Evolutionary conservation across 305 asterid species (phyloP).

Genomic region (Petunia hybrid): DNA sequence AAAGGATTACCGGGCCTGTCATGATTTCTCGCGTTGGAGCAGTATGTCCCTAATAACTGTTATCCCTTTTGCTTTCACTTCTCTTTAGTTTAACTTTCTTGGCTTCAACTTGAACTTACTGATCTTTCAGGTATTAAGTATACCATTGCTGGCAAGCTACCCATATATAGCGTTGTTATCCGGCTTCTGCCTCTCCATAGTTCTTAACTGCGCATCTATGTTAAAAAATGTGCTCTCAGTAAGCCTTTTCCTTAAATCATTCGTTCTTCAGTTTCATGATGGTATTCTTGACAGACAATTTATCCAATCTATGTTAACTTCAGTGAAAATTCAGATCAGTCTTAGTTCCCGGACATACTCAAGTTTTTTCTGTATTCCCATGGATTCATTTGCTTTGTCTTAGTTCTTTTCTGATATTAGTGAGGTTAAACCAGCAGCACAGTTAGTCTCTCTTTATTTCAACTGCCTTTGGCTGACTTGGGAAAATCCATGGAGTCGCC

Average conservation of each 20-base stretch:
- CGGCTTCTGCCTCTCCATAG: slow-evolving; percentile 55
- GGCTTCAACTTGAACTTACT: slow-evolving; percentile 6
- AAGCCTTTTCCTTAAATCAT: slow-evolving; percentile 38
- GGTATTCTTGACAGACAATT: neutral
- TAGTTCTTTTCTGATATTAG: neutral
- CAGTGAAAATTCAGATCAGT: too few relatives aligned
- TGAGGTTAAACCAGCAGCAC: neutral
- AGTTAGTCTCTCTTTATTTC: neutral
- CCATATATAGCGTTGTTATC: slow-evolving; percentile 67
- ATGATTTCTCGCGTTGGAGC: slow-evolving; percentile 72
- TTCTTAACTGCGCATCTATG: slow-evolving; percentile 68
- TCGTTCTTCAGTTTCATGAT: slow-evolving; percentile 1
- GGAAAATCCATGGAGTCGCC: neutral
- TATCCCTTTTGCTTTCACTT: neutral
- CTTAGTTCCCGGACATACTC: too few relatives aligned
- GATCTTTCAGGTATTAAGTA: slow-evolving; percentile 59
- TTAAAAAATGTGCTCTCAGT: slow-evolving; percentile 75
- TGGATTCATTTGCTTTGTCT: neutral
- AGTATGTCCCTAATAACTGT: slow-evolving; percentile 48
- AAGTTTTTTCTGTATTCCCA: neutral
- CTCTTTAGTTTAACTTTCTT: neutral
- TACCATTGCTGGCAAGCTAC: slow-evolving; percentile 71
- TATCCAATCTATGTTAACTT: too few relatives aligned
- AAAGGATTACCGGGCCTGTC: slow-evolving; percentile 62
- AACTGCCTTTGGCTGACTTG: neutral